Conservation (phyloP, 2,329 filamentous ascomycete species). For the Trichoderma breve region DNA sequence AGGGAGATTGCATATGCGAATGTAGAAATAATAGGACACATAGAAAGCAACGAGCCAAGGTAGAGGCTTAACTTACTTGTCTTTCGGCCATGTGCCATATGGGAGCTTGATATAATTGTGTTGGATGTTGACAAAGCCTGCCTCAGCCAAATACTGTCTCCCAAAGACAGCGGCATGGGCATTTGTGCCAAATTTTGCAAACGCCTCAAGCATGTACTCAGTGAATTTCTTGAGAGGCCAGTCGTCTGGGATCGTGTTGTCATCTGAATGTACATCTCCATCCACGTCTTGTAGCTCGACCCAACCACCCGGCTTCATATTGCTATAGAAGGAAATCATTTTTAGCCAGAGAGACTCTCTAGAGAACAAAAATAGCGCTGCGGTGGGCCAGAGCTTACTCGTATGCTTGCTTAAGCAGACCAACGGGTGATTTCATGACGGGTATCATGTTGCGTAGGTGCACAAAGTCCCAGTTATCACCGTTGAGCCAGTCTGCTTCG, state of each 20-base stretch:
- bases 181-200: constrained; percentile 38
- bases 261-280: constrained; percentile 36
- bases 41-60: neutral
- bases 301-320: constrained; percentile 44
- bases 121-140: constrained; percentile 41
- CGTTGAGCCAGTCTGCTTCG: constrained; percentile 33
- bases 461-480: constrained; percentile 30
- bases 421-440: constrained; percentile 35
- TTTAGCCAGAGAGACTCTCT: neutral
- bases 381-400: constrained; percentile 23
- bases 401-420: constrained; percentile 32
- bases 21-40: neutral
- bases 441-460: constrained; percentile 46
- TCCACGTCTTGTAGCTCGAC: constrained; percentile 43
- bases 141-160: constrained; percentile 35
- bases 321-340: constrained; percentile 23
- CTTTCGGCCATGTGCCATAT: constrained; percentile 46
- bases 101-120: constrained; percentile 43
- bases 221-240: constrained; percentile 24
- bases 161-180: constrained; percentile 40
- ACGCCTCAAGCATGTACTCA: constrained; percentile 34
- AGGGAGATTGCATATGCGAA: neutral
- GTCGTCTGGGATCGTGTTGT: constrained; percentile 28
- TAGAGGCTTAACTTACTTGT: constrained; percentile 31
- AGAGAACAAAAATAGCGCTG: neutral